These are phyloP conservation scores for Cardamine chenopodiifolia DNA, from an alignment of 345 rosid genomes.

Conservation along the genomic window DNA sequence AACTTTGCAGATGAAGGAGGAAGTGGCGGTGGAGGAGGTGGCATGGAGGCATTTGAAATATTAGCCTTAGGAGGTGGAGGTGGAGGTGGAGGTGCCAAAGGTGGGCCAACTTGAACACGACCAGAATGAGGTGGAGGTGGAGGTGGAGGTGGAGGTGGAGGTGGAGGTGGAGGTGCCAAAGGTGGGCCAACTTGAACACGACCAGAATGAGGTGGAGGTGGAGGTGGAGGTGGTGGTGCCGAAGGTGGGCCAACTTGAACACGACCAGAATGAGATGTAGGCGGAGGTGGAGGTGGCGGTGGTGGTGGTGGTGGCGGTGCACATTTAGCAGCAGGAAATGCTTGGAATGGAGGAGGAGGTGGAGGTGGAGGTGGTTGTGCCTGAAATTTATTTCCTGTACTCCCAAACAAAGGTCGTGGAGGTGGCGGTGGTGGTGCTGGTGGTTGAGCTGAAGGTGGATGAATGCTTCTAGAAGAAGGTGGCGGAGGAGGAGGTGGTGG, in stretches of 20 bases:
- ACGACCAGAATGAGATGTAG: conserved; percentile 22
- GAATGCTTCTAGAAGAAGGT: conserved; percentile 35
- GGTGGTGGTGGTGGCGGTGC: conserved; percentile 43
- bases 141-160: not conserved
- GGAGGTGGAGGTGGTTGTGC: conserved; percentile 32
- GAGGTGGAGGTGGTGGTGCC: not conserved
- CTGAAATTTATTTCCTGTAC: conserved; percentile 18
- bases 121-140: not conserved
- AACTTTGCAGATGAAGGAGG: conserved; percentile 32
- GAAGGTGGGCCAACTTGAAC: conserved; percentile 34
- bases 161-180: conserved; percentile 9
- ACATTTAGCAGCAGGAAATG: conserved; percentile 19
- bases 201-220: conserved; percentile 5
- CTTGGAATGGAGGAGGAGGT: conserved; percentile 29
- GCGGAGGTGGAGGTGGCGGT: conserved; percentile 46
- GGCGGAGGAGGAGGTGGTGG: conserved; percentile 38
- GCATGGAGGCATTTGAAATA: conserved; percentile 39
- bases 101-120: not conserved
- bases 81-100: conserved; percentile 29
- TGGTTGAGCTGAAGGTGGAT: conserved; percentile 43
- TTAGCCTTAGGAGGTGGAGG: conserved; percentile 33
- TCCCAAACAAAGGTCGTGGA: conserved; percentile 42
- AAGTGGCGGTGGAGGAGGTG: conserved; percentile 37
- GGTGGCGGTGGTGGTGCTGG: conserved; percentile 43
- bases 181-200: conserved; percentile 16